These are phyloP conservation scores for Geotrichum restrictum DNA, from an alignment of 1,139 yeast genomes.

Conservation along the genomic window DNA sequence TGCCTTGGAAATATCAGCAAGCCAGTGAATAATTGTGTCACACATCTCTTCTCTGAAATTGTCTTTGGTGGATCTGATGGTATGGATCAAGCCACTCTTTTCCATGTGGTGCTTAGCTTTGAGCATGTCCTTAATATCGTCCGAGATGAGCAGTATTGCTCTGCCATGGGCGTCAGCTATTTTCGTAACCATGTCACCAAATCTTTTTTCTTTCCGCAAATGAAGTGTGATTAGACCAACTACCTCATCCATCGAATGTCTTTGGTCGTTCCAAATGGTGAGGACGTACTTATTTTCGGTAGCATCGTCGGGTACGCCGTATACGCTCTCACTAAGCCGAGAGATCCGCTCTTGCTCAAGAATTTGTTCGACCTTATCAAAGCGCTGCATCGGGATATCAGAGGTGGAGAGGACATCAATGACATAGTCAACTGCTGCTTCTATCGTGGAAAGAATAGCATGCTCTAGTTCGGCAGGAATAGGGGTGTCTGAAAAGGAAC, in stretches of 20 bases:
- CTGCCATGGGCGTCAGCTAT: conserved; percentile 63
- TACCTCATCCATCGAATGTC: conserved; percentile 71
- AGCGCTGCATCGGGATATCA: conserved; percentile 41
- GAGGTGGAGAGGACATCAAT: conserved; percentile 62
- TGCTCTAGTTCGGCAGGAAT: conserved; percentile 31
- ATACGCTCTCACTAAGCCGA: conserved; percentile 39
- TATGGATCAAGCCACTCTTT: conserved; percentile 61
- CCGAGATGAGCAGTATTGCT: conserved; percentile 61
- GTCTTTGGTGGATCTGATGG: conserved; percentile 66
- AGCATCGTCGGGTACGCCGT: conserved; percentile 48
- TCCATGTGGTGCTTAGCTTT: conserved; percentile 53
- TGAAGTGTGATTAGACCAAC: conserved; percentile 60
- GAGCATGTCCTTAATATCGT: conserved; percentile 48
- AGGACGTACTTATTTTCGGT: conserved; percentile 50
- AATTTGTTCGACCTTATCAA: conserved; percentile 29
- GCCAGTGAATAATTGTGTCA: conserved; percentile 64
- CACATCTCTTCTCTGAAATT: conserved; percentile 79
- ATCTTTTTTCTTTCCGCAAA: conserved; percentile 60
- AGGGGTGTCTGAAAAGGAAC: conserved; percentile 26
- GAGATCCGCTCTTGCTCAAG: conserved; percentile 35
- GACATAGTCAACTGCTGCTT: conserved; percentile 62
- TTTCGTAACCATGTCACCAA: conserved; percentile 70
- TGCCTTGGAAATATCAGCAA: conserved; percentile 55
- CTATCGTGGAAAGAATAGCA: conserved; percentile 44
- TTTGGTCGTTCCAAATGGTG: conserved; percentile 72